phyloP scores from a whole-genome alignment of 345 rosid genomes.

The Bruguiera gymnorhiza region DNA sequence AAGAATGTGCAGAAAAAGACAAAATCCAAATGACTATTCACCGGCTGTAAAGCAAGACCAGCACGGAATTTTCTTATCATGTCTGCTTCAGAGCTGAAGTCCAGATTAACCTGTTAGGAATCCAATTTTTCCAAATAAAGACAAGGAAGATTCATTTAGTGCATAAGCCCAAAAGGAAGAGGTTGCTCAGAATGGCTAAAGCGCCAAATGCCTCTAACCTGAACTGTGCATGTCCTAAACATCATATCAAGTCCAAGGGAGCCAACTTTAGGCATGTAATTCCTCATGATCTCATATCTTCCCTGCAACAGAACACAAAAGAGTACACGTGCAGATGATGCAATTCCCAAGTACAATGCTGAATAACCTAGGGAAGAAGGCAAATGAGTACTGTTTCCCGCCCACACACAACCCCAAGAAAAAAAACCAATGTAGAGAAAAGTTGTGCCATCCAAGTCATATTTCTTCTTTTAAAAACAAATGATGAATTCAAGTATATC shows the following conservation, averaged over 20 bases:
- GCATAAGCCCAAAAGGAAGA: constrained; percentile 4
- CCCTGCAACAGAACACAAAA: constrained; percentile 57
- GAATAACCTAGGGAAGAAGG: not conserved
- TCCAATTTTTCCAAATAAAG: not conserved
- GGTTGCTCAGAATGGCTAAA: constrained; percentile 9
- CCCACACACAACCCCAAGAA: no score
- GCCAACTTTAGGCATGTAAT: constrained; percentile 99
- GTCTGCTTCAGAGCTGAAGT: constrained; percentile 91
- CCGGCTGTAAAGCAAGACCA: constrained; percentile 98
- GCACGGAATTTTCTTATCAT: constrained; percentile 95
- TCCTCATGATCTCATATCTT: constrained; percentile 94
- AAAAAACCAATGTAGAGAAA: not conserved
- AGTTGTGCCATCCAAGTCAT: not conserved
- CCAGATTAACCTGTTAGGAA: constrained; percentile 76
- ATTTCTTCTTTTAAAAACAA: not conserved
- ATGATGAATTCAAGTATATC: not conserved
- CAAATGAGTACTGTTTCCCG: not conserved
- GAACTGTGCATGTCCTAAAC: constrained; percentile 98
- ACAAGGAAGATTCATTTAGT: constrained; percentile 3
- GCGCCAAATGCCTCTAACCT: constrained; percentile 50
- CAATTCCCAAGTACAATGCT: no score
- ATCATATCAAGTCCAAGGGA: constrained; percentile 95
- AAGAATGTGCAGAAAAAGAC: constrained; percentile 8
- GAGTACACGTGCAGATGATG: constrained; percentile 19
- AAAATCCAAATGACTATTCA: constrained; percentile 38